Base-by-base conservation (phyloP, 345 rosid genomes). In the Cardamine resedifolia region DNA sequence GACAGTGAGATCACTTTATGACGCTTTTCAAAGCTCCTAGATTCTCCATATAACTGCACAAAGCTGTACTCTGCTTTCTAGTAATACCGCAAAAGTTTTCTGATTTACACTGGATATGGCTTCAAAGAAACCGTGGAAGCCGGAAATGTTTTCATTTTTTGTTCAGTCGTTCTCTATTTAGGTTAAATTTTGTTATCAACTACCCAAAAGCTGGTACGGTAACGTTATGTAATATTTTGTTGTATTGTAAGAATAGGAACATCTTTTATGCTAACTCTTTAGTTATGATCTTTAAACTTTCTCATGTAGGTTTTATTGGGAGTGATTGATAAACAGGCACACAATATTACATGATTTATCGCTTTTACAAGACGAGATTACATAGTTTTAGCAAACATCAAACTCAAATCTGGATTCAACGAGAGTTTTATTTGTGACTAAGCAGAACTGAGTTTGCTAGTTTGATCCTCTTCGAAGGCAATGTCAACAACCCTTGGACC, bases 401-500 rank as follows among this genome's bases (percentile, higher is more conserved):
- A 58, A 36, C 56, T 49, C 36, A 3, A 16, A 9, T 53, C 1
- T 24, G 14, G 45, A 39, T 50, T 48, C 41, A 1, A 55, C 56
- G 33, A 85, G 15, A 85, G 91, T 52, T 79, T 87, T 64, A 81
- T 83, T 77, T 77, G 78, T 10, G 78, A 45, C 24, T 80, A 83
- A 9, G 60, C 34, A 36, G 58, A 66, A 38, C 82, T 51, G 64
- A 81, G 38, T 76, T 86, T 77, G n/a, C 72, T 48, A 7, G 80
- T 65, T 34, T 73, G 85, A 30, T 65, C 80, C 23, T 66, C 88
- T 15, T 67, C 82, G 2, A 70, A 84, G 0, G 70, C 85, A 55
- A 90, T 87, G 79, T 78, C 63, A 10, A 92, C 90, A 33, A 77
- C 72, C 44, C 74, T 84, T 2, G 89, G 85, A 79, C 85, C 87